Base-by-base conservation (phyloP, 768 basidiomycete species). In the Suillus sp. region DNA sequence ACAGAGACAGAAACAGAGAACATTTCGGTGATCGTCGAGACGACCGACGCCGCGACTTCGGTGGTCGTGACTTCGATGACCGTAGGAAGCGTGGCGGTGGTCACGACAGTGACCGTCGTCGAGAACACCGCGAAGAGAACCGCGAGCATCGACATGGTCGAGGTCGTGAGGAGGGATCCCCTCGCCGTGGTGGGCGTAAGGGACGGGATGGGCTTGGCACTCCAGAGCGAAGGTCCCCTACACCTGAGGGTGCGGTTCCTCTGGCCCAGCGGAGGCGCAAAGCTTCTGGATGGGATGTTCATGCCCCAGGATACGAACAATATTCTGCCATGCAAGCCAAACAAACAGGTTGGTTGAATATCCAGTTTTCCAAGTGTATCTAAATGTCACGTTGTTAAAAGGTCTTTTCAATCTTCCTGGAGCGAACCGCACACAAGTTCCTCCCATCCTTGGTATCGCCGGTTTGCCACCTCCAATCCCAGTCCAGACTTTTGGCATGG, bases 311-410 rank as follows among this genome's bases (percentile, higher is more conserved):
- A 4, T 99, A 97, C 67, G 96, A 99, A 71, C 92, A 92, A 68
- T 93, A 97, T 70, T 90, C 90, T 5, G 95, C 96, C 18, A 84
- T 95, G 82, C 95, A 98, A 74, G 97, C 97, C n/a, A 99, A 99
- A 77, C 91, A 95, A 79, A 98, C 96, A 48, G 97, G 96, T 94
- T 67, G 58, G 81, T 42, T 63, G 58, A 35, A 6, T 8, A 32
- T 58, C 22, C 43, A 11, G 1, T 27, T 34, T 35, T 56, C 40
- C 57, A 60, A 56, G 30, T 37, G 18, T 62, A 58, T 47, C 63
- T 65, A 37, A 66, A 67, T 27, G 64, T 16, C 65, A 25, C 60
- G 48, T 16, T 71, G 59, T 65, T 18, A 69, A 51, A 30, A 94
- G 96, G 97, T 65, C 83, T 97, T 65, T 98, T 98, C 83, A 96